Percentiles rank a stretch among this genome's conserved stretches.
These are phyloP conservation scores for Petasospora fabianii DNA, from an alignment of 1,139 yeast species.

Conservation along the genomic window DNA sequence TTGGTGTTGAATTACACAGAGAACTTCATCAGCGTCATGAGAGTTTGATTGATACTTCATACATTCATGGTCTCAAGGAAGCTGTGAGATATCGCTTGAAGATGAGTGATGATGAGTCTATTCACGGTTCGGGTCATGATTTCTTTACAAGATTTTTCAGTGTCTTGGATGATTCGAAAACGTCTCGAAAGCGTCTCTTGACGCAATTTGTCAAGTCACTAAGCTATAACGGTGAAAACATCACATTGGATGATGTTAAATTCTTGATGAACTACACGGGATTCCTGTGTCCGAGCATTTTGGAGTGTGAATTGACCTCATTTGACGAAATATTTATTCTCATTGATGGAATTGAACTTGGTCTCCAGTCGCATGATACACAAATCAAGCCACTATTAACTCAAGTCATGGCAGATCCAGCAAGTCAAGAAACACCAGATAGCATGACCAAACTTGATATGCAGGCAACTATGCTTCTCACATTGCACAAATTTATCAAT, in stretches of 20 bases:
- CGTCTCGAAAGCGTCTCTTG: constrained; percentile 47
- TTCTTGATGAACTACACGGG: constrained; percentile 29
- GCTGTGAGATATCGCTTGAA: constrained; percentile 43
- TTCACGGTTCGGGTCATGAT: not conserved
- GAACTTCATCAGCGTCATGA: constrained; percentile 64
- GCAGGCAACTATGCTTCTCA: not conserved
- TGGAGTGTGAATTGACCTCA: constrained; percentile 26
- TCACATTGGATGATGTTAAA: constrained; percentile 15
- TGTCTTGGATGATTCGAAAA: constrained; percentile 40
- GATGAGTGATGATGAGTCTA: not conserved
- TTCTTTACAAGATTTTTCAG: constrained; percentile 34
- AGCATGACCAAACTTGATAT: too few species aligned
- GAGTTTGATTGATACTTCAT: constrained; percentile 62
- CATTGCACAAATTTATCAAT: constrained; percentile 3
- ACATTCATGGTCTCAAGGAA: constrained; percentile 57
- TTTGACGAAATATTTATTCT: constrained; percentile 40
- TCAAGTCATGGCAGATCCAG: not conserved
- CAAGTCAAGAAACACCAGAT: constrained; percentile 1
- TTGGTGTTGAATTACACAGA: constrained; percentile 51
- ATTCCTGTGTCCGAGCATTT: constrained; percentile 31
- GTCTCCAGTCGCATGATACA: constrained; percentile 3
- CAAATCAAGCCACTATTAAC: constrained; percentile 1
- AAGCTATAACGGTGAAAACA: constrained; percentile 28
- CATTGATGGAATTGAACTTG: constrained; percentile 20
- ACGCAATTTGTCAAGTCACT: constrained; percentile 34